Conservation (phyloP, 2,329 filamentous ascomycete species). For the Westerdykella sp. region DNA sequence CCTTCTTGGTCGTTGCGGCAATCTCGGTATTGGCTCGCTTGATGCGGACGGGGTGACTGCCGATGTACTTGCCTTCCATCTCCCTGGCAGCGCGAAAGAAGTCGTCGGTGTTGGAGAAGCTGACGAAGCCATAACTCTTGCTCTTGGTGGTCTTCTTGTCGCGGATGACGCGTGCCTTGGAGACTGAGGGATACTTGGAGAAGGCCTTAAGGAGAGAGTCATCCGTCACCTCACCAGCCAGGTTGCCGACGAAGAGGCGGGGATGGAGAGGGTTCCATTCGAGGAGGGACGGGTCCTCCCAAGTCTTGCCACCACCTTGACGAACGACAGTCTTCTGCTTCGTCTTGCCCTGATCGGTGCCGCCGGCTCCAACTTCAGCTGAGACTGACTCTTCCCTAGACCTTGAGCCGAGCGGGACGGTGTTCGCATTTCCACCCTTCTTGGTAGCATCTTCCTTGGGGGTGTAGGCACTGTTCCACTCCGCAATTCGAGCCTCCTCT, state of each 20-base stretch:
- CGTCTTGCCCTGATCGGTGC: conserved; percentile 41
- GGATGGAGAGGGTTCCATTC: conserved; percentile 97
- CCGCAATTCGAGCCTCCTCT: conserved; percentile 83
- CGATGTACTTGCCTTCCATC: conserved; percentile 99
- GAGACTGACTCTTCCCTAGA: conserved; percentile 17
- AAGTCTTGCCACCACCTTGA: conserved; percentile 82
- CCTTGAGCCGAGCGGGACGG: conserved; percentile 27
- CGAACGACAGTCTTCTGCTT: conserved; percentile 84
- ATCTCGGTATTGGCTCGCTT: conserved; percentile 89
- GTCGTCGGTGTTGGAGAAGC: conserved; percentile 90
- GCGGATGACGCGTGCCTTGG: conserved; percentile 87
- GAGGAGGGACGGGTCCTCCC: conserved; percentile 80
- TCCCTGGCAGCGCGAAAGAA: conserved; percentile 95
- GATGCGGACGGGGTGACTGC: conserved; percentile 85
- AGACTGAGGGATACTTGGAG: conserved; percentile 75
- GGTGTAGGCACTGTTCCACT: conserved; percentile 89
- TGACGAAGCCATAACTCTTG: conserved; percentile 94
- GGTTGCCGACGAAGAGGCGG: conserved; percentile 91
- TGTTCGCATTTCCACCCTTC: conserved; percentile 39
- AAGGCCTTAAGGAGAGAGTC: conserved; percentile 94
- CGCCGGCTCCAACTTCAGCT: conserved; percentile 44
- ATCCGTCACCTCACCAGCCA: conserved; percentile 95
- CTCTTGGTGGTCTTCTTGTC: conserved; percentile 96
- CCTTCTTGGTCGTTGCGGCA: conserved; percentile 59
- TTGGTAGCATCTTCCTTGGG: conserved; percentile 52